Conservation (phyloP, 2,329 filamentous ascomycete species). For the Lasiodiplodia sp. region DNA sequence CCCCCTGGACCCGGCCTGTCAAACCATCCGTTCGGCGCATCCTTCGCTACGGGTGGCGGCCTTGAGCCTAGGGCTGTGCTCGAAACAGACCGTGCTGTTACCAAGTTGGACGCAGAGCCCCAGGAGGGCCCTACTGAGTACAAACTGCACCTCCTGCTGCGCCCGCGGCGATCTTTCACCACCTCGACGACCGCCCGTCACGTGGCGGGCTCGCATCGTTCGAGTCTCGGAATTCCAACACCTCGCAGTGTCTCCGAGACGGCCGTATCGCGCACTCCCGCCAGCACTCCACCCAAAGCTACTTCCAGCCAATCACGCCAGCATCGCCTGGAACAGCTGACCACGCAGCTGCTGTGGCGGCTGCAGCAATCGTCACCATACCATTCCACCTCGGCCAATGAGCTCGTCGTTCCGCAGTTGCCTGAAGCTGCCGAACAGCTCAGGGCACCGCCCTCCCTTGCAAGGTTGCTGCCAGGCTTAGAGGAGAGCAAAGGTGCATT, state of each 20-base stretch:
- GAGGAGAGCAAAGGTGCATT: constrained; percentile 93
- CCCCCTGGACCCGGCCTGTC: not conserved
- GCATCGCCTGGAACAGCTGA: constrained; percentile 86
- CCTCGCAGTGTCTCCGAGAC: constrained; percentile 44
- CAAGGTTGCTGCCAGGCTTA: constrained; percentile 72
- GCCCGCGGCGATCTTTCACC: constrained; percentile 76
- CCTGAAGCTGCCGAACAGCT: constrained; percentile 72
- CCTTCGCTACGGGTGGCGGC: constrained; percentile 20
- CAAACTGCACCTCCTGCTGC: constrained; percentile 88
- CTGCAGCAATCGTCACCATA: constrained; percentile 94
- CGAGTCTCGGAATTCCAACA: constrained; percentile 45
- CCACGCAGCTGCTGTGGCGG: constrained; percentile 93
- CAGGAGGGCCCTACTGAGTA: constrained; percentile 96
- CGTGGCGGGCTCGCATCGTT: constrained; percentile 61
- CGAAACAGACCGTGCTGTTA: constrained; percentile 57
- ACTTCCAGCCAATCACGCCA: constrained; percentile 76
- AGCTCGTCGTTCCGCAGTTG: constrained; percentile 76
- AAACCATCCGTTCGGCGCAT: constrained; percentile 13
- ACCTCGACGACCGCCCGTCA: constrained; percentile 71
- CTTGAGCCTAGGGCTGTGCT: constrained; percentile 28
- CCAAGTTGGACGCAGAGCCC: constrained; percentile 85
- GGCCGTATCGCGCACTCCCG: constrained; percentile 42
- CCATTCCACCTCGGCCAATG: constrained; percentile 79
- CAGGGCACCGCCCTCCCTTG: constrained; percentile 60
- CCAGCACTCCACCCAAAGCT: constrained; percentile 50